Evolutionary conservation across 345 rosid species (phyloP).

Genomic region (Citrus medica): DNA sequence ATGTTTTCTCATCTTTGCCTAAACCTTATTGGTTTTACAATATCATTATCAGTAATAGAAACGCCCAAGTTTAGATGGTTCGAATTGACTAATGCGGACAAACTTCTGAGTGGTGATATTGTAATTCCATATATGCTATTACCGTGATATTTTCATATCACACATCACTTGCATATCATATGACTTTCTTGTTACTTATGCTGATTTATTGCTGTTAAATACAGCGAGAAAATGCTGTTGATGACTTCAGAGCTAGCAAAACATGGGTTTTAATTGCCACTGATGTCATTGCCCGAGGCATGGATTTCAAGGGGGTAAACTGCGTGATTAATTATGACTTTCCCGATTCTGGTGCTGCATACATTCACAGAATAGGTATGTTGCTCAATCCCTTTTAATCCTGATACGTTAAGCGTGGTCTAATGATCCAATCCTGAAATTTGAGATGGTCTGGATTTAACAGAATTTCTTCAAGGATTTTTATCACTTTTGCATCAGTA

Average conservation of each 20-base stretch:
- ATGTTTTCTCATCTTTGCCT: neutral
- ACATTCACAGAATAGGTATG: slow-evolving; percentile 94
- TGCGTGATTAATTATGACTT: slow-evolving; percentile 92
- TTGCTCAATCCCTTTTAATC: neutral
- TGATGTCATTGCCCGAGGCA: slow-evolving; percentile 91
- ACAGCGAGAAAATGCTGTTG: slow-evolving; percentile 82
- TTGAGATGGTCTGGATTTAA: neutral
- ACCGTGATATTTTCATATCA: neutral
- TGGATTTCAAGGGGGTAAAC: slow-evolving; percentile 98
- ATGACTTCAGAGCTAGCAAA: slow-evolving; percentile 80
- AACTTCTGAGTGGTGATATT: neutral
- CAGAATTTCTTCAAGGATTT: neutral
- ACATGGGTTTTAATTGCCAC: slow-evolving; percentile 95
- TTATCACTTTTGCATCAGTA: neutral
- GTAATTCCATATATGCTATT: neutral
- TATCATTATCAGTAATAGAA: neutral
- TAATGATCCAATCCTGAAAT: neutral
- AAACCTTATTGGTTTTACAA: neutral
- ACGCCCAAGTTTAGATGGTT: neutral
- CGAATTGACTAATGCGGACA: neutral
- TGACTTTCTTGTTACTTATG: neutral
- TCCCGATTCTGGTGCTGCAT: slow-evolving; percentile 85
- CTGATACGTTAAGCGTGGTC: neutral
- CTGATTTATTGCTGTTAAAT: slow-evolving; percentile 14
- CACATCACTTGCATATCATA: neutral